These are phyloP conservation scores for Rauvolfia tetraphylla DNA, from an alignment of 257 asterid genomes.

Conservation along the genomic window DNA sequence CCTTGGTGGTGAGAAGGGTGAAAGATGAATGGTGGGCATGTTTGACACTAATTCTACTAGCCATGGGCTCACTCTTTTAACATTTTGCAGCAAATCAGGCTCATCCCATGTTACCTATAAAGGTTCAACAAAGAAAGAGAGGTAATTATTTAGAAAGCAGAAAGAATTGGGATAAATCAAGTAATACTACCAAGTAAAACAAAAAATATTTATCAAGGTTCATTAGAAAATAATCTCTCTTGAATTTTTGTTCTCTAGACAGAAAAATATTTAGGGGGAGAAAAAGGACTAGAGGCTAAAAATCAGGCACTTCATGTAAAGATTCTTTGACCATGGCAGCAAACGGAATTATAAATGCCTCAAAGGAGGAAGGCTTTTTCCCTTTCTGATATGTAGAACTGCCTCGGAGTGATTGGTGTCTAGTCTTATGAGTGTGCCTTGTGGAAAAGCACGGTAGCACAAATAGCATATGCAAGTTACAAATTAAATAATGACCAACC, in stretches of 20 bases:
- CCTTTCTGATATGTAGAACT: no score
- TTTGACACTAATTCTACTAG: conserved; percentile 69
- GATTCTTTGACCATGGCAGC: background rate
- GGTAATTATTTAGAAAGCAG: background rate
- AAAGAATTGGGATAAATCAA: background rate
- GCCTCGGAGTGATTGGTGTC: no score
- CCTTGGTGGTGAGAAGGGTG: conserved; percentile 68
- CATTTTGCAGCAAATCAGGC: conserved; percentile 85
- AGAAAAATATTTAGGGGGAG: background rate
- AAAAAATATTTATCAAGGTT: background rate
- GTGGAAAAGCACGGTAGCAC: no score
- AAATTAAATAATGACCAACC: background rate
- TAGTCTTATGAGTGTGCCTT: no score
- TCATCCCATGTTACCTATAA: conserved; percentile 87
- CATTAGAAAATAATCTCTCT: background rate
- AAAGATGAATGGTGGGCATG: conserved; percentile 64
- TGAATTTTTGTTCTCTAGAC: background rate
- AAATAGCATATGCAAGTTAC: background rate
- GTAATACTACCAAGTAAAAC: background rate
- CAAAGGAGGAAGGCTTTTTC: no score
- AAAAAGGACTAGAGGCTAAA: background rate
- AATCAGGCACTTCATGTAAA: background rate
- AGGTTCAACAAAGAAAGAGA: conserved; percentile 3
- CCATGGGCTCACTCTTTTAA: conserved; percentile 89
- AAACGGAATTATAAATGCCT: background rate